These are phyloP conservation scores for Ceratobasidium theobromae DNA, from an alignment of 1,284 basidiomycete species.

Conservation along the genomic window DNA sequence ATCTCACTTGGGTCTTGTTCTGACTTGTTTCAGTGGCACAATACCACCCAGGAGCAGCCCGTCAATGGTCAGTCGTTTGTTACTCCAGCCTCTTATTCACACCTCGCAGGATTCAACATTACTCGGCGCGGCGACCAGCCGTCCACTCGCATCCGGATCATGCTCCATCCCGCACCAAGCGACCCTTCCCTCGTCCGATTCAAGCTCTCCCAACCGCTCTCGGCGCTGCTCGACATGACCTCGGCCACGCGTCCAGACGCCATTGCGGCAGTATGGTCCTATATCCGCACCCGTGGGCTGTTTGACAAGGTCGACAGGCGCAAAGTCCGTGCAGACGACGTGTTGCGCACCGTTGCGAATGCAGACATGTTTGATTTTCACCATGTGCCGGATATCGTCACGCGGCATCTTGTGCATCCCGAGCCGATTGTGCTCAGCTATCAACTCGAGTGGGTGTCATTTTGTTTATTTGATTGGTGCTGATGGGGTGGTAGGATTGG, in stretches of 20 bases:
- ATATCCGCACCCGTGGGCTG: conserved; percentile 83
- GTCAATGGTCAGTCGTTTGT: conserved; percentile 7
- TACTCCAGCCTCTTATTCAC: too few species aligned
- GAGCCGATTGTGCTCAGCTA: conserved; percentile 74
- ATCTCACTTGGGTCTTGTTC: conserved; percentile 2
- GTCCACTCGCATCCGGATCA: conserved; percentile 69
- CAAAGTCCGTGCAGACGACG: conserved; percentile 74
- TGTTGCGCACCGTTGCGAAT: conserved; percentile 66
- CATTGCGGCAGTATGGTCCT: conserved; percentile 87
- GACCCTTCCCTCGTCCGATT: conserved; percentile 87
- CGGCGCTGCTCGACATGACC: conserved; percentile 72
- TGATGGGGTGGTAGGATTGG: too few species aligned
- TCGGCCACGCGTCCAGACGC: conserved; percentile 85
- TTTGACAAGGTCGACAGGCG: conserved; percentile 90
- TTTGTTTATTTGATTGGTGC: conserved; percentile 32
- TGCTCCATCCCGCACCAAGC: conserved; percentile 61
- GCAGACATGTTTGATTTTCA: conserved; percentile 71
- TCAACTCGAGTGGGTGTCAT: conserved; percentile 18
- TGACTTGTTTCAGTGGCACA: conserved; percentile 66
- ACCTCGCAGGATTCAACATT: conserved; percentile 72
- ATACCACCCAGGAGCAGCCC: conserved; percentile 59
- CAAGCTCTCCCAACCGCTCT: conserved; percentile 79
- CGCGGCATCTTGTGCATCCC: conserved; percentile 73
- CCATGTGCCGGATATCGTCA: conserved; percentile 83
- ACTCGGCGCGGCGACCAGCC: conserved; percentile 76